phyloP scores from a whole-genome alignment of 192 early-diverging fungal species.

The Thamnidium elegans region DNA sequence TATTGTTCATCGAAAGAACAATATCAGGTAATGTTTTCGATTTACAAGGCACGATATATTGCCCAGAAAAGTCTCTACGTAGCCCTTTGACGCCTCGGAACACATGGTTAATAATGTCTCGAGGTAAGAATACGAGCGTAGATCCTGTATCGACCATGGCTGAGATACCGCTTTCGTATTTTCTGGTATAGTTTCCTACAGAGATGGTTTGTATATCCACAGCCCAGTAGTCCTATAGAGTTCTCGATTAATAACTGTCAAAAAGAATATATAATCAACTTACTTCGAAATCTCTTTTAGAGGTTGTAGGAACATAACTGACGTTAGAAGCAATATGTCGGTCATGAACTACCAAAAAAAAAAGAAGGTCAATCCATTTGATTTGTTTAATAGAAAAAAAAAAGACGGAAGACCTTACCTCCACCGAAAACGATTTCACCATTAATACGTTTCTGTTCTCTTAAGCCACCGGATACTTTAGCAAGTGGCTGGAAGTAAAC shows the following conservation, averaged over 20 bases:
- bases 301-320: constrained; percentile 15
- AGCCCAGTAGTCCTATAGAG: constrained; percentile 36
- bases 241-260: background rate
- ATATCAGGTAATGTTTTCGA: constrained; percentile 15
- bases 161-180: background rate
- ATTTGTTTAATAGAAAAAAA: too few relatives aligned
- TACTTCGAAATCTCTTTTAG: constrained; percentile 7
- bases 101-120: constrained; percentile 1
- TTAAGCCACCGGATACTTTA: background rate
- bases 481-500: constrained; percentile 27
- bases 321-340: constrained; percentile 14
- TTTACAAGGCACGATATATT: constrained; percentile 26
- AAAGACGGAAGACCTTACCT: background rate
- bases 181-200: constrained; percentile 7
- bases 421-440: constrained; percentile 34
- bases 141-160: constrained; percentile 28
- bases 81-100: constrained; percentile 8
- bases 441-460: constrained; percentile 16
- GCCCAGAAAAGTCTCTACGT: constrained; percentile 5
- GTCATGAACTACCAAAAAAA: constrained; percentile 13
- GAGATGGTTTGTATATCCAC: constrained; percentile 17
- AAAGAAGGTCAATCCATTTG: background rate
- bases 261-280: background rate
- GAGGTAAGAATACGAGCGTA: constrained; percentile 28
- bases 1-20: constrained; percentile 13